A percentile compares a stretch with the other conserved stretches of the same genome.
Evolutionary conservation across 768 basidiomycete species (phyloP).

Genomic region (Cystobasidium ongulense): DNA sequence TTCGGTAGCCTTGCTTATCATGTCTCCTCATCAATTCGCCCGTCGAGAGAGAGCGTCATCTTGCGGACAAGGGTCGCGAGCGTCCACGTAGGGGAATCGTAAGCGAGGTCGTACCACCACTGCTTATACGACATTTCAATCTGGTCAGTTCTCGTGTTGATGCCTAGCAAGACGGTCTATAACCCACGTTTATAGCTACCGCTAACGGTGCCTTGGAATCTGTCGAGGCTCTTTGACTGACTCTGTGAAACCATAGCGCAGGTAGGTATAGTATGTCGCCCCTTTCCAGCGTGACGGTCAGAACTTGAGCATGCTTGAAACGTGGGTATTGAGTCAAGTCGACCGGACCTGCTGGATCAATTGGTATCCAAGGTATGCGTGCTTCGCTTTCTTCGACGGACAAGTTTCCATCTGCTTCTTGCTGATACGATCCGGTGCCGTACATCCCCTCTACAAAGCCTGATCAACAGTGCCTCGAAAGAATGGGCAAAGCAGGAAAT

Average conservation of each 20-base stretch:
- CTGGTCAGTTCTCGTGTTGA: background rate
- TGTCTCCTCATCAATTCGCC: slow-evolving; percentile 2
- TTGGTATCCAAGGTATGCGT: slow-evolving; percentile 71
- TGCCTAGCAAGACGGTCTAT: too few species aligned
- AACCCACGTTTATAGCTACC: slow-evolving; percentile 45
- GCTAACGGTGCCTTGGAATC: slow-evolving; percentile 46
- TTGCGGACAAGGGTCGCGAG: slow-evolving; percentile 11
- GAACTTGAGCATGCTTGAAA: slow-evolving; percentile 54
- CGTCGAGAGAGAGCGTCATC: slow-evolving; percentile 29
- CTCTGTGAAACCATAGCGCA: slow-evolving; percentile 90
- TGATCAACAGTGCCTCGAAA: too few species aligned
- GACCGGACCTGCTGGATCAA: slow-evolving; percentile 55
- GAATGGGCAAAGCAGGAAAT: background rate
- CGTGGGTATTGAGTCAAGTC: slow-evolving; percentile 17
- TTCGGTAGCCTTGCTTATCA: too few species aligned
- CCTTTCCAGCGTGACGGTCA: slow-evolving; percentile 57
- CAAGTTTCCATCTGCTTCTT: background rate
- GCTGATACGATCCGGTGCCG: background rate
- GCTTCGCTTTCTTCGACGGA: background rate
- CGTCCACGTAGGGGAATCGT: slow-evolving; percentile 24
- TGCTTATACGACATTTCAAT: slow-evolving; percentile 45
- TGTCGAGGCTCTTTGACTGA: slow-evolving; percentile 56
- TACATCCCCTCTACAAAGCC: slow-evolving; percentile 4
- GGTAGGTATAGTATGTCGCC: slow-evolving; percentile 84
- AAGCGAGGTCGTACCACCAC: slow-evolving; percentile 80